These are phyloP conservation scores for Paspalum vaginatum DNA, from an alignment of 176 grass and related monocot genomes.

Conservation along the genomic window DNA sequence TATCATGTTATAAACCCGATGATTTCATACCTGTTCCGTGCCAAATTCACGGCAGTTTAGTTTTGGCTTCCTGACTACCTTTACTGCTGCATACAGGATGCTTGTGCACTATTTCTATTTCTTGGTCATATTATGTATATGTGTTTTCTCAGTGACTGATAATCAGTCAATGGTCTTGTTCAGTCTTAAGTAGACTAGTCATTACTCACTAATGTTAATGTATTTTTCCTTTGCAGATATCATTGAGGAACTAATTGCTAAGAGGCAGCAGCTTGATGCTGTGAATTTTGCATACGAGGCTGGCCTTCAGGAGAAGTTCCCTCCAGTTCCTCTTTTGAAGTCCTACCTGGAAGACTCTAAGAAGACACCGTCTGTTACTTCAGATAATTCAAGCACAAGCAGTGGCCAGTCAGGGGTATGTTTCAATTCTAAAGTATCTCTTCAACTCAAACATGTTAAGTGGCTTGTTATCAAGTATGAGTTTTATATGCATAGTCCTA, in stretches of 20 bases:
- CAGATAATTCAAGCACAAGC: conserved; percentile 61
- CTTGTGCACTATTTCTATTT: conserved; percentile 14
- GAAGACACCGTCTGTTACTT: conserved; percentile 44
- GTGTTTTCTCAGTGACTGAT: background rate
- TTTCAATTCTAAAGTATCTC: background rate
- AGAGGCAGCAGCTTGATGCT: conserved; percentile 89
- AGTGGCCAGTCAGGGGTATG: conserved; percentile 65
- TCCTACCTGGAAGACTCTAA: conserved; percentile 80
- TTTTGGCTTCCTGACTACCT: background rate
- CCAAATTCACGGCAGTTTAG: conserved; percentile 16
- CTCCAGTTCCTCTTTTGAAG: conserved; percentile 78
- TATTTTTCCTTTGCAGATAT: conserved; percentile 62
- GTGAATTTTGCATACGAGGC: conserved; percentile 91
- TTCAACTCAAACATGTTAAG: background rate
- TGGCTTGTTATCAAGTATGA: background rate
- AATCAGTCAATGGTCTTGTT: conserved; percentile 8
- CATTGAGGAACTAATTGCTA: conserved; percentile 78
- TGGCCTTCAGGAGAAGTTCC: conserved; percentile 82
- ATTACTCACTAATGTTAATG: background rate
- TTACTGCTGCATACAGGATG: background rate
- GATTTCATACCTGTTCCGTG: background rate
- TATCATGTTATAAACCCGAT: background rate
- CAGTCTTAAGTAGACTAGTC: conserved; percentile 14
- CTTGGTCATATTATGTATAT: background rate
- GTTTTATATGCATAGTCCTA: background rate